Conservation (phyloP, 179 eudicot species). For the Gypsophila paniculata region DNA sequence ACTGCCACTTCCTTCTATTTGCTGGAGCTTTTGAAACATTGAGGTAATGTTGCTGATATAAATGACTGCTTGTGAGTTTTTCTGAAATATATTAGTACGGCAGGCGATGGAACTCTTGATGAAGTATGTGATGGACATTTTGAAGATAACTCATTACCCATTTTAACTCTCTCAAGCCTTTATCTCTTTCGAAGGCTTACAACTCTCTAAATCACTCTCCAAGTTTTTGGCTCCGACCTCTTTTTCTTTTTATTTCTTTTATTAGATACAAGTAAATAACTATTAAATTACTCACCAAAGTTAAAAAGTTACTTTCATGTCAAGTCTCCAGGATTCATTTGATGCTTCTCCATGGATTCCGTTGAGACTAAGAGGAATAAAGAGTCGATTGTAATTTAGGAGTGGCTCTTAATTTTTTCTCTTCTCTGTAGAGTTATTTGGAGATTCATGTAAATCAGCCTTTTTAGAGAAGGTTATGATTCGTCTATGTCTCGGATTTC, state of each 20-base stretch:
- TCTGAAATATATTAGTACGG: neutral
- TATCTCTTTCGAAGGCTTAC: too few species aligned
- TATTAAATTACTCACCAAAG: too few species aligned
- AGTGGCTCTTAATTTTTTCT: neutral
- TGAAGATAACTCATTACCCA: neutral
- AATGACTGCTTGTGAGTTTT: neutral
- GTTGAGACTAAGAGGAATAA: neutral
- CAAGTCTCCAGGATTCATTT: too few species aligned
- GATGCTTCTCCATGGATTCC: neutral
- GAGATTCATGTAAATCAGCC: too few species aligned
- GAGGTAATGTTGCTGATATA: neutral
- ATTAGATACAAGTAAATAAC: too few species aligned
- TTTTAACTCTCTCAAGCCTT: too few species aligned
- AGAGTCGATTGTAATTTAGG: neutral
- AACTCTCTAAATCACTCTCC: too few species aligned
- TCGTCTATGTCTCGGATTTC: neutral
- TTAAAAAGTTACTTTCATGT: neutral
- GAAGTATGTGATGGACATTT: neutral
- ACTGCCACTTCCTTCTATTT: neutral
- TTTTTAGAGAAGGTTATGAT: neutral
- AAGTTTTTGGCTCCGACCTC: too few species aligned
- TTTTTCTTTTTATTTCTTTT: neutral
- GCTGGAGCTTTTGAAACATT: too few species aligned
- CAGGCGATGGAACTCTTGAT: neutral
- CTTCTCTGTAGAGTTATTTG: neutral